Conservation (phyloP, 2,329 filamentous ascomycete species). For the Botryotinia globosa region DNA sequence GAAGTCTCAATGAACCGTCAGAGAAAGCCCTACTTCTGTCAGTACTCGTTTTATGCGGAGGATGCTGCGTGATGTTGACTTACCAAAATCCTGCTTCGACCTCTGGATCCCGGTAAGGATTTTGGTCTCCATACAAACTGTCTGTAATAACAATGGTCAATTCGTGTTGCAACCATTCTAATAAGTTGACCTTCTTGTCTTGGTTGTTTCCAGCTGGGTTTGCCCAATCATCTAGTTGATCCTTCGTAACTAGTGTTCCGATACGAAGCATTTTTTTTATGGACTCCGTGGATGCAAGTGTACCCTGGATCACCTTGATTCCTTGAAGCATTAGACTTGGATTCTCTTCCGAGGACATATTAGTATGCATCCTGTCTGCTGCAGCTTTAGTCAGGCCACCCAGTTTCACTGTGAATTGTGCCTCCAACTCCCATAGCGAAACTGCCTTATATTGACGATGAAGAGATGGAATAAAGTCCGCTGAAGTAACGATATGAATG, state of each 20-base stretch:
- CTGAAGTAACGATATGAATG: not conserved
- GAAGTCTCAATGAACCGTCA: constrained; percentile 1
- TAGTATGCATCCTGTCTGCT: not conserved
- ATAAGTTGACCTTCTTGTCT: not conserved
- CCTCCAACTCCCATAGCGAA: constrained; percentile 16
- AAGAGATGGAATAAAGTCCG: constrained; percentile 1
- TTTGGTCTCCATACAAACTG: constrained; percentile 13
- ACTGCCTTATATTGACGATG: constrained; percentile 5
- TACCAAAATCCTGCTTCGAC: constrained; percentile 18
- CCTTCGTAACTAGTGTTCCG: not conserved
- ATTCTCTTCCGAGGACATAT: not conserved
- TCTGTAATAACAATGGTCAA: constrained; percentile 11
- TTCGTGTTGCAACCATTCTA: constrained; percentile 12
- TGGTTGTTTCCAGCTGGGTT: not conserved
- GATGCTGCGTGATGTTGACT: not conserved
- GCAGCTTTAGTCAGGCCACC: not conserved
- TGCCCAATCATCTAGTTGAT: not conserved
- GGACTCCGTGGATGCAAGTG: not conserved
- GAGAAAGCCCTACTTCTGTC: constrained; percentile 11
- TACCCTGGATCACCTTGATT: constrained; percentile 3
- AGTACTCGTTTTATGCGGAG: not conserved
- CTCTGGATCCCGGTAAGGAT: constrained; percentile 13
- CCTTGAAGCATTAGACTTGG: constrained; percentile 10
- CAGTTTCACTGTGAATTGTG: not conserved
- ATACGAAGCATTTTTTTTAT: constrained; percentile 4